These are phyloP conservation scores for Monosporozyma unispora DNA, from an alignment of 805 yeast genomes.

Conservation along the genomic window DNA sequence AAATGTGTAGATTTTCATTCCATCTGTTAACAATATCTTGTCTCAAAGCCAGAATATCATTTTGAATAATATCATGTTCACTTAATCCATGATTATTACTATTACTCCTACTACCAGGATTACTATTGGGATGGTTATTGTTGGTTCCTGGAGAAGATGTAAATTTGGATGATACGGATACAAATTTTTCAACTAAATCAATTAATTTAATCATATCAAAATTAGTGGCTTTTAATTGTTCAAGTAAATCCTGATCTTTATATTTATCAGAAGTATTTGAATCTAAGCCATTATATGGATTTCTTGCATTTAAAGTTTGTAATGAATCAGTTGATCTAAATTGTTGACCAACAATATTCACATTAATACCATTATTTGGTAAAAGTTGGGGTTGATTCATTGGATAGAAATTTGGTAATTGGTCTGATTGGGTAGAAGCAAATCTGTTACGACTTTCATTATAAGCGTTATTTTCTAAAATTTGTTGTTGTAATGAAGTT, in stretches of 20 bases:
- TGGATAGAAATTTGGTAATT: background rate
- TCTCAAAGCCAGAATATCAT: background rate
- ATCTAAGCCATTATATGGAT: background rate
- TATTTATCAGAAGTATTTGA: background rate
- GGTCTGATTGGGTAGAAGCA: background rate
- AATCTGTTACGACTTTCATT: background rate
- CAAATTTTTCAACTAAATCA: slow-evolving; percentile 4
- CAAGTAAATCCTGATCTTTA: background rate
- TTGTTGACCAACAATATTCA: background rate
- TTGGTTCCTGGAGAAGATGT: background rate
- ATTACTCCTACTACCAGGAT: background rate
- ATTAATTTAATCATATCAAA: slow-evolving; percentile 8
- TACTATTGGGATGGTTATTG: background rate
- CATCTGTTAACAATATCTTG: background rate
- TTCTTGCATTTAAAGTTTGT: background rate
- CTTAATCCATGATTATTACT: background rate
- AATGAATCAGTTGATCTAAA: slow-evolving; percentile 2
- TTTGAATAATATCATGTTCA: background rate
- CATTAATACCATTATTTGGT: slow-evolving; percentile 3
- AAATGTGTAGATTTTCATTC: background rate
- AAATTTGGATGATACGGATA: background rate
- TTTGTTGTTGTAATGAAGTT: background rate
- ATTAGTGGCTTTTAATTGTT: slow-evolving; percentile 6
- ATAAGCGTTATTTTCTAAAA: background rate
- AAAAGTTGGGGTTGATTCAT: background rate